Evolutionary conservation across 2,329 filamentous ascomycete species (phyloP), one percentile per base, ranked within the genome.

Genomic region (Teratosphaeriaceae sp.): DNA sequence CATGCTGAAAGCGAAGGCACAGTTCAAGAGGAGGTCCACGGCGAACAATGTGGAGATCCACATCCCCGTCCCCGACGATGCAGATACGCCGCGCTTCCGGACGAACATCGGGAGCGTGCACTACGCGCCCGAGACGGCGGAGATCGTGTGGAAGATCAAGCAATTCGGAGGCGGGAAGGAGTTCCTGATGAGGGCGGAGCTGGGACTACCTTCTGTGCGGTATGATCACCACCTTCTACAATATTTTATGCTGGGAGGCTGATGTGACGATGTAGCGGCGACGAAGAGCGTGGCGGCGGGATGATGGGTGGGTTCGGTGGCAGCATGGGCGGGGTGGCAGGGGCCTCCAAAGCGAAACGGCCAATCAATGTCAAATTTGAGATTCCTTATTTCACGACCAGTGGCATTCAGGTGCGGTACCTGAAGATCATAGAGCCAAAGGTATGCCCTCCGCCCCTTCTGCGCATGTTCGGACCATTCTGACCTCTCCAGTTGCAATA

Each of bases 351-450:
- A 71, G 86, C 86, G 16, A 98, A 97, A 76, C 75, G 92, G 55
- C 92, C 92, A 1, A 98, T 98, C 60, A 90, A 89, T 66, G 92
- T 98, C 71, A 98, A 98, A 72, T 98, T 98, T 65, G 92, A 98
- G 73, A 98, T 98, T 62, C 92, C 92, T n/a, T 98, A 98, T 70
- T 98, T 98, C 65, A 98, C 92, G n/a, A 98, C 94, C 2, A 94
- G 86, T 70, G 92, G 92, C 51, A 98, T 98, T 56, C 94, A 98
- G 68, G 92, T 98, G 59, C 80, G 92, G 60, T 98, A 98, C 66
- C 70, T 98, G 65, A 98, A 98, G 78, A 98, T 98, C 61, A 97
- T 94, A 51, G 92, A 98, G 69, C 92, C 92, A 36, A 98, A 98
- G 87, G 90, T 95, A 72, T n/a, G n/a, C n/a, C 18, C 26, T 20